Evolutionary conservation across 139 green algal genomes (phyloP).

Genomic region (Closterium sp.): DNA sequence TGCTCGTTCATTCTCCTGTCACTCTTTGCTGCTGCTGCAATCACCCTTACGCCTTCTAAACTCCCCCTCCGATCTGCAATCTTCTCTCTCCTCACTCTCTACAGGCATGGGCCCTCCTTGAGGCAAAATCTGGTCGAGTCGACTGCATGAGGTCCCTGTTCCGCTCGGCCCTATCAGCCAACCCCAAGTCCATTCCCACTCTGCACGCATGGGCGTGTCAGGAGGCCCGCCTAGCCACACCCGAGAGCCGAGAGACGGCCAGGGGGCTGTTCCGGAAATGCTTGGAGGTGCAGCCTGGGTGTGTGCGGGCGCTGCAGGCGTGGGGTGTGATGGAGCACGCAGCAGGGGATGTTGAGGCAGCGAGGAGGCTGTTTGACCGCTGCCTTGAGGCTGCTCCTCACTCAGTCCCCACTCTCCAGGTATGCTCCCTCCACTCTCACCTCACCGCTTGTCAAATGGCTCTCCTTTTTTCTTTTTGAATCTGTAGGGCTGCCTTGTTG

Average conservation of each 20-base stretch:
- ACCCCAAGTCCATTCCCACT: neutral
- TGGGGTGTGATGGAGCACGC: conserved; percentile 21
- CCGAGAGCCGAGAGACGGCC: neutral
- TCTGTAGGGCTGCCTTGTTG: no score
- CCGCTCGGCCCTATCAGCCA: neutral
- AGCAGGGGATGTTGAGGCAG: neutral
- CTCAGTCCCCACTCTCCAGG: neutral
- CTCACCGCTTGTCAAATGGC: no score
- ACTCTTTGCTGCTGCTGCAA: no score
- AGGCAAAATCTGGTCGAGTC: neutral
- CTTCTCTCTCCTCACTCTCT: no score
- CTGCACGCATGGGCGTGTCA: neutral
- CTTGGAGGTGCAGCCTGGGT: neutral
- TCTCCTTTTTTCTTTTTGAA: no score
- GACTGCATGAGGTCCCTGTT: neutral
- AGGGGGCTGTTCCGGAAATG: neutral
- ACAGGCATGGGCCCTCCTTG: neutral
- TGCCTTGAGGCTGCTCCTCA: neutral
- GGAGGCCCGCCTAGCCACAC: neutral
- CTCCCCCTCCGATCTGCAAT: no score
- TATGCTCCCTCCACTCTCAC: no score
- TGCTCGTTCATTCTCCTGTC: no score
- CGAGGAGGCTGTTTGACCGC: neutral
- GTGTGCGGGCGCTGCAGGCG: conserved; percentile 17
- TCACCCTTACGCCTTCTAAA: no score